Conservation (phyloP, 495 filamentous ascomycete genomes). For the Hyaloscypha variabilis region DNA sequence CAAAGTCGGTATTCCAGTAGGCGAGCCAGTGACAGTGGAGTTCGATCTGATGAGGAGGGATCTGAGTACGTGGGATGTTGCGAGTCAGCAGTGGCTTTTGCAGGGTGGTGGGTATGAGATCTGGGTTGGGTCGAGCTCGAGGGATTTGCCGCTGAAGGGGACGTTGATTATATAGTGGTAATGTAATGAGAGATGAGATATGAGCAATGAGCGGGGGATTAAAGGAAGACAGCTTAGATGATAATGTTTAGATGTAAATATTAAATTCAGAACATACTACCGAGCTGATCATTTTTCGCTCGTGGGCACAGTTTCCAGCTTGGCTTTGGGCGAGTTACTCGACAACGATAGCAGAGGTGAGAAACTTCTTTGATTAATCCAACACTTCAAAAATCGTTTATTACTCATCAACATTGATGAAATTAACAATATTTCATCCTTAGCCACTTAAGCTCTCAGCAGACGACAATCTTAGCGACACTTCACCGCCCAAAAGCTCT, state of each 20-base stretch:
- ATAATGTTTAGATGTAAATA: neutral
- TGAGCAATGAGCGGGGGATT: neutral
- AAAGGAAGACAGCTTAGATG: neutral
- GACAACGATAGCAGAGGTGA: no score
- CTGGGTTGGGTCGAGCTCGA: slow-evolving; percentile 64
- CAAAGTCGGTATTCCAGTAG: slow-evolving; percentile 54
- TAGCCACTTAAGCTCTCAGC: no score
- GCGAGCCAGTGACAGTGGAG: slow-evolving; percentile 44
- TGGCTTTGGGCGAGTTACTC: no score
- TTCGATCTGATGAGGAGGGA: slow-evolving; percentile 66
- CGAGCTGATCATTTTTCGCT: no score
- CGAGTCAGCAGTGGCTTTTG: slow-evolving; percentile 61
- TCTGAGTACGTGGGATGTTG: slow-evolving; percentile 67
- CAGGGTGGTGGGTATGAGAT: slow-evolving; percentile 48
- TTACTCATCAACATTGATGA: no score
- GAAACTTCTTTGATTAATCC: no score
- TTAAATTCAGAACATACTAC: no score
- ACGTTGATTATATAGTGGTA: slow-evolving; percentile 34
- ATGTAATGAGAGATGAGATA: neutral
- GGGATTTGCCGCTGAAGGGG: slow-evolving; percentile 61
- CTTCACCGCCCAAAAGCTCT: neutral
- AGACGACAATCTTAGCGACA: neutral
- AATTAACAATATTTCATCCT: no score
- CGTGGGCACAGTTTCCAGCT: no score
- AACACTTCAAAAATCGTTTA: no score